These are phyloP conservation scores for Globisporangium echinulatum DNA, from an alignment of 352 stramenopile species.

Conservation along the genomic window DNA sequence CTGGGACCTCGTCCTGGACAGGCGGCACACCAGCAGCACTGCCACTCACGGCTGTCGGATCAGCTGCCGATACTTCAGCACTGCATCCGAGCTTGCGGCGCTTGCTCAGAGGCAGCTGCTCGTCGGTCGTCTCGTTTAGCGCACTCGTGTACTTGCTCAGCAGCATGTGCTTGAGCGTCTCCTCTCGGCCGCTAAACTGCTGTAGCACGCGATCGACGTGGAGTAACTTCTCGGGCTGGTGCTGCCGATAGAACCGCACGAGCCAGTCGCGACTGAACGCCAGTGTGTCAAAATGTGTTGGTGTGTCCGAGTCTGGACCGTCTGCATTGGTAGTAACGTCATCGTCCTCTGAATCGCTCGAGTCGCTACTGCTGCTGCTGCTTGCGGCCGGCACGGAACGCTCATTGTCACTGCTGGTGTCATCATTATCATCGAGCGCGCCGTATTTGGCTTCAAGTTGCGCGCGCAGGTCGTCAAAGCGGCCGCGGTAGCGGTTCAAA, in stretches of 20 bases:
- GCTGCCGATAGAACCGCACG: conserved; percentile 39
- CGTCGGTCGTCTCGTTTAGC: neutral
- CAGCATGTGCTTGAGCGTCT: conserved; percentile 55
- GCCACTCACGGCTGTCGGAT: neutral
- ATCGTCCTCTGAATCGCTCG: conserved; percentile 10
- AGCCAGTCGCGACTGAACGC: conserved; percentile 44
- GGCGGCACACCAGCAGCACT: neutral
- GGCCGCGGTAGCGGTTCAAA: conserved; percentile 46
- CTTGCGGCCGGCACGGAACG: too few species aligned
- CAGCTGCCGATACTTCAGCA: conserved; percentile 20
- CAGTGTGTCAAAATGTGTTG: conserved; percentile 13
- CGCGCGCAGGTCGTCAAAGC: conserved; percentile 44
- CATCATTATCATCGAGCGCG: neutral
- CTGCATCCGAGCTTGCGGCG: conserved; percentile 8
- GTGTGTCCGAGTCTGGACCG: too few species aligned
- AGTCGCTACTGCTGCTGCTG: conserved; percentile 5
- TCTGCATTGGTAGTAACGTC: neutral
- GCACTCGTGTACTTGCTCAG: conserved; percentile 41
- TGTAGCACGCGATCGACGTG: conserved; percentile 45
- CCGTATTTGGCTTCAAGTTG: conserved; percentile 53
- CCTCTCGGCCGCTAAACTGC: conserved; percentile 57
- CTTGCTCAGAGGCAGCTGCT: conserved; percentile 1
- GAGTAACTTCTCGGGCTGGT: conserved; percentile 43
- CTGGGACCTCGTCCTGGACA: neutral
- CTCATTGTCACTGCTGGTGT: too few species aligned